phyloP scores from a whole-genome alignment of 169 alveolate species.

The Plasmodium inui region DNA sequence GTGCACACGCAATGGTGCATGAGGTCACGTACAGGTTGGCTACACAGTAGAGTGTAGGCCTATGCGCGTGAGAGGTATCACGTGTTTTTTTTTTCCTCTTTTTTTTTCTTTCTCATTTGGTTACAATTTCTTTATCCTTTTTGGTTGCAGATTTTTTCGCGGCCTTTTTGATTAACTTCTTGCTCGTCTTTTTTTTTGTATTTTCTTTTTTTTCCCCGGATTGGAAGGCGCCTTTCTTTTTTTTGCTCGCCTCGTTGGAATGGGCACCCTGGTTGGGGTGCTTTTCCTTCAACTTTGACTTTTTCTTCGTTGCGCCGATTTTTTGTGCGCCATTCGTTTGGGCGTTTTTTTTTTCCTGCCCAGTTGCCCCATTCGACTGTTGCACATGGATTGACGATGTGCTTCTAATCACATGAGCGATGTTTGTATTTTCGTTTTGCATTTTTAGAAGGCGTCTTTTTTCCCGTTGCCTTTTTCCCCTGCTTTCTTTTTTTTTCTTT shows the following conservation, averaged over 20 bases:
- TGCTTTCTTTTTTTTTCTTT: slow-evolving; percentile 41
- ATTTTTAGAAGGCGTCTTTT: slow-evolving; percentile 62
- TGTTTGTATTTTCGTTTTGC: slow-evolving; percentile 34
- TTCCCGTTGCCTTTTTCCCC: slow-evolving; percentile 74
- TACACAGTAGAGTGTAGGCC: not conserved
- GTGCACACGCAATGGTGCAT: not conserved
- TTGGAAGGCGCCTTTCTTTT: not conserved
- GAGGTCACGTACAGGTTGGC: not conserved
- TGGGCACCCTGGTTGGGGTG: not conserved
- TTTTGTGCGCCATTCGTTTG: not conserved
- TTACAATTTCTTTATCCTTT: not conserved
- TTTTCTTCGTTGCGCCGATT: slow-evolving; percentile 6
- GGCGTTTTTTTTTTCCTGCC: not conserved
- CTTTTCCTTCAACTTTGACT: not conserved
- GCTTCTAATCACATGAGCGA: slow-evolving; percentile 4
- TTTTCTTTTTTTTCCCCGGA: slow-evolving; percentile 5
- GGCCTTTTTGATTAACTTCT: not conserved
- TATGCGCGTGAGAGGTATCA: not conserved
- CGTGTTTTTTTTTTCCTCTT: slow-evolving; percentile 1
- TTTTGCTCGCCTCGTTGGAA: slow-evolving; percentile 3
- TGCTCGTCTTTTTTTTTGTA: slow-evolving; percentile 12
- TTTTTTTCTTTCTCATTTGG: not conserved
- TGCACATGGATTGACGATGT: not conserved
- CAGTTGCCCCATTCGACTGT: not conserved
- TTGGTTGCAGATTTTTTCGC: slow-evolving; percentile 10